These are phyloP conservation scores for Petunia hybrid DNA, from an alignment of 305 asterid species.

Conservation along the genomic window DNA sequence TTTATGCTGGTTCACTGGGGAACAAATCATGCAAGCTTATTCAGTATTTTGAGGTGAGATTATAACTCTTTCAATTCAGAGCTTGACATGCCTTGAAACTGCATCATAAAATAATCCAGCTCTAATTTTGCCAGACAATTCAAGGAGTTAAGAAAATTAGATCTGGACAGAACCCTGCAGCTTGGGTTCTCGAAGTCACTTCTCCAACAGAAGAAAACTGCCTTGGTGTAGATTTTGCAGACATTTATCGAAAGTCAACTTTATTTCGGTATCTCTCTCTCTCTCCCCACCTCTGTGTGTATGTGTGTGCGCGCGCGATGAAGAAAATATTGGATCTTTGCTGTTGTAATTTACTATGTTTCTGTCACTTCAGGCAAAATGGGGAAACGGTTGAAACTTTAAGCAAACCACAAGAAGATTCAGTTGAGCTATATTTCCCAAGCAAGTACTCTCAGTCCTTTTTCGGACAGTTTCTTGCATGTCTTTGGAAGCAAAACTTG, in stretches of 20 bases:
- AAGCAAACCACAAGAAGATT: slow-evolving; percentile 63
- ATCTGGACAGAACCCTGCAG: slow-evolving; percentile 74
- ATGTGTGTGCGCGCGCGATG: background rate
- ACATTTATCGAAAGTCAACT: slow-evolving; percentile 60
- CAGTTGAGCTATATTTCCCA: slow-evolving; percentile 38
- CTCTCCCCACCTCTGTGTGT: background rate
- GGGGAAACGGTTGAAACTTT: slow-evolving; percentile 59
- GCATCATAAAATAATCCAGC: background rate
- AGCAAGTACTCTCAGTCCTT: slow-evolving; percentile 43
- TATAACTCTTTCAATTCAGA: background rate
- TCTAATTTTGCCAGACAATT: slow-evolving; percentile 50
- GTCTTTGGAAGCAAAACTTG: slow-evolving; percentile 48
- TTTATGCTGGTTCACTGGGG: slow-evolving; percentile 80
- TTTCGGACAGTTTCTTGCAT: slow-evolving; percentile 44
- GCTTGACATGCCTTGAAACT: background rate
- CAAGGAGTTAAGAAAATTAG: slow-evolving; percentile 64
- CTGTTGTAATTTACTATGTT: background rate
- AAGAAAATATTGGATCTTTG: background rate
- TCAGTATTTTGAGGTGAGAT: slow-evolving; percentile 69
- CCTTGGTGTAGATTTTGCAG: slow-evolving; percentile 69
- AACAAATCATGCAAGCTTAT: slow-evolving; percentile 59
- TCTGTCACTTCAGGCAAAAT: slow-evolving; percentile 57
- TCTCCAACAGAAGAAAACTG: slow-evolving; percentile 66
- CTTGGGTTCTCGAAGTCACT: slow-evolving; percentile 87
- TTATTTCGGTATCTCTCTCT: slow-evolving; percentile 51